phyloP scores from a whole-genome alignment of 352 stramenopile species.

The Phytophthora europaea region DNA sequence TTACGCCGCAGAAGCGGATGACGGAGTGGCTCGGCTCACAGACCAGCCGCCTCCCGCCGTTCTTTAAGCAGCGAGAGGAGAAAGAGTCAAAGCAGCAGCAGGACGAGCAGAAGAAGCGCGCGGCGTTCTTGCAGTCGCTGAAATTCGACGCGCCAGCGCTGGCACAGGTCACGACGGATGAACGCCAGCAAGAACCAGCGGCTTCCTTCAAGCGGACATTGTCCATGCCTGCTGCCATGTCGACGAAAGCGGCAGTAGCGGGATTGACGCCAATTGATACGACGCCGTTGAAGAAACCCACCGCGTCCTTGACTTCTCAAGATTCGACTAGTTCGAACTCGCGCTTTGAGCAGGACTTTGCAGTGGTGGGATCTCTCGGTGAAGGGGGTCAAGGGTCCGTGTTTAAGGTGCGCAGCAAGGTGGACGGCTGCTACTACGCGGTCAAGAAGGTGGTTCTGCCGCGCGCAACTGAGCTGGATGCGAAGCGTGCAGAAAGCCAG shows the following conservation, averaged over 20 bases:
- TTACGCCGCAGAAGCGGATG: constrained; percentile 57
- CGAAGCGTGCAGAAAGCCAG: constrained; percentile 56
- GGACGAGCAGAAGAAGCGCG: constrained; percentile 35
- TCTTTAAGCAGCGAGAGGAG: constrained; percentile 48
- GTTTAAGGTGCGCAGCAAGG: constrained; percentile 78
- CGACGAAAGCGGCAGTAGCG: constrained; percentile 26
- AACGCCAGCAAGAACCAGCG: constrained; percentile 12
- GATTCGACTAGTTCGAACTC: constrained; percentile 31
- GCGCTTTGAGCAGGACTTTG: constrained; percentile 82
- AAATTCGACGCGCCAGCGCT: constrained; percentile 33
- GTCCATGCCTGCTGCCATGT: constrained; percentile 33
- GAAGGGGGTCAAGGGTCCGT: constrained; percentile 81
- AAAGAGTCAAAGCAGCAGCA: constrained; percentile 30
- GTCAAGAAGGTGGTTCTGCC: constrained; percentile 82
- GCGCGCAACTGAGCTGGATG: constrained; percentile 50
- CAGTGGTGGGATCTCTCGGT: constrained; percentile 67
- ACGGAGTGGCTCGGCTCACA: constrained; percentile 61
- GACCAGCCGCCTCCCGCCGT: constrained; percentile 41
- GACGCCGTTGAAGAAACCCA: constrained; percentile 17
- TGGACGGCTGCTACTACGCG: constrained; percentile 79
- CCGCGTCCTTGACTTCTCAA: constrained; percentile 3
- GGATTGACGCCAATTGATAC: constrained; percentile 29
- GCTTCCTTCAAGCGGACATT: constrained; percentile 34
- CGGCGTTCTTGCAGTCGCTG: constrained; percentile 33
- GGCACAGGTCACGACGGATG: constrained; percentile 19